These are phyloP conservation scores for Ascochyta koolunga DNA, from an alignment of 2,329 filamentous ascomycete species.

Conservation along the genomic window DNA sequence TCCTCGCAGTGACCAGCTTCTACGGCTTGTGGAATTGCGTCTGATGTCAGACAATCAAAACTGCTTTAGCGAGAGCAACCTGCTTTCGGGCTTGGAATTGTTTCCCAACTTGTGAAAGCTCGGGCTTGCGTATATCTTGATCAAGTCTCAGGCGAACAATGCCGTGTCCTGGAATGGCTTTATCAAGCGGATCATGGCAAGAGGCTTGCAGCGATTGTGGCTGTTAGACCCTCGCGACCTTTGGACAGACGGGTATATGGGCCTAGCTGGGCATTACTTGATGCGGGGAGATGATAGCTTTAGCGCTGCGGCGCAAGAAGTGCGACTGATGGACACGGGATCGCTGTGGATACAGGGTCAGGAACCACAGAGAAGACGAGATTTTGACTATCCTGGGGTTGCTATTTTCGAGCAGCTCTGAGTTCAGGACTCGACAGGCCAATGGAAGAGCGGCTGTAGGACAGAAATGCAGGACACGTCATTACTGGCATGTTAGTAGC, in stretches of 20 bases:
- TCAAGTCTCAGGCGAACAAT: not conserved
- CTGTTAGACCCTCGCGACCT: constrained; percentile 8
- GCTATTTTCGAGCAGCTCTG: not conserved
- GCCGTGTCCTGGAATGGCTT: not conserved
- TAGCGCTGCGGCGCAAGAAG: not conserved
- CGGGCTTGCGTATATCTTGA: constrained; percentile 6
- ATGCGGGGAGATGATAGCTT: not conserved
- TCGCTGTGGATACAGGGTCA: not conserved
- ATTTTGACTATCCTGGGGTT: constrained; percentile 8
- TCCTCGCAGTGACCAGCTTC: not conserved
- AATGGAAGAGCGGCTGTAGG: not conserved
- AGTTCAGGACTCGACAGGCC: not conserved
- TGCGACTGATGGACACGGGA: constrained; percentile 2
- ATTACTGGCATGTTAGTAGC: constrained; percentile 9
- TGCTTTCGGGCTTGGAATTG: not conserved
- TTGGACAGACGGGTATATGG: not conserved
- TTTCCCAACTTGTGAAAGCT: constrained; percentile 6
- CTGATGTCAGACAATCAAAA: constrained; percentile 10
- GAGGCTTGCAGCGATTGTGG: not conserved
- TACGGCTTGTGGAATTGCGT: not conserved
- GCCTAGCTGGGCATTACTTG: not conserved
- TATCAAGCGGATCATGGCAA: not conserved
- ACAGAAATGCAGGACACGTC: not conserved
- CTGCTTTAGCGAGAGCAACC: not conserved
- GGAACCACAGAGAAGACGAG: not conserved